phyloP scores from a whole-genome alignment of 2,329 filamentous ascomycete genomes.

The Apiospora marii region DNA sequence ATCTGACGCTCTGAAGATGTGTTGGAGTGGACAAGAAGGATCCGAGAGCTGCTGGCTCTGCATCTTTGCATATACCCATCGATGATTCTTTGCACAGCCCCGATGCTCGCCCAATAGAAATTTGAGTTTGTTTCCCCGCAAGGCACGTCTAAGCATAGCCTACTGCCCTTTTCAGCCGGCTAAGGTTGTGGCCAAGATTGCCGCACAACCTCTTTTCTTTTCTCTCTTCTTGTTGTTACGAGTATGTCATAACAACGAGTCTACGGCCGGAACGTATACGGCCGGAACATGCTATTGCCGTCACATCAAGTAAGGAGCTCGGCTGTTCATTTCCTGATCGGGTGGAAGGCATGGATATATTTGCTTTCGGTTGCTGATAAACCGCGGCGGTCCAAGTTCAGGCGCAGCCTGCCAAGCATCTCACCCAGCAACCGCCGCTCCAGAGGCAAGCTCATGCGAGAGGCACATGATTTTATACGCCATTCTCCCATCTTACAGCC shows the following conservation, averaged over 20 bases:
- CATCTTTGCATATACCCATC: conserved; percentile 10
- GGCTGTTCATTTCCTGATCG: neutral
- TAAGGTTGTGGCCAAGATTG: neutral
- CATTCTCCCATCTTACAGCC: neutral
- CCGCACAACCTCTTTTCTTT: neutral
- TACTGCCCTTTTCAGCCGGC: conserved; percentile 7
- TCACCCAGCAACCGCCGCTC: neutral
- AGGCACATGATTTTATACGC: neutral
- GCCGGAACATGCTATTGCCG: neutral
- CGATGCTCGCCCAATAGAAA: conserved; percentile 7
- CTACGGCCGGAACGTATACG: neutral
- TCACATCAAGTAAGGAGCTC: neutral
- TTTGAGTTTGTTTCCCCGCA: conserved; percentile 19
- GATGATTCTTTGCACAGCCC: conserved; percentile 18
- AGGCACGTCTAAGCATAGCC: conserved; percentile 2
- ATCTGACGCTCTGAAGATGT: neutral
- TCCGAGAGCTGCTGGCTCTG: neutral
- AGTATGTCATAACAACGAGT: neutral
- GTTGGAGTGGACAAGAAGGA: neutral
- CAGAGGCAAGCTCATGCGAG: neutral
- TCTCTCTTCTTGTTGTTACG: neutral
- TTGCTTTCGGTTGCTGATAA: neutral
- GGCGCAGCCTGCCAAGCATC: neutral
- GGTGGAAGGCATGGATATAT: neutral
- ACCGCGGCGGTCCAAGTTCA: neutral